Evolutionary conservation across 257 asterid species (phyloP).

Genomic region (Solanum commersonii): DNA sequence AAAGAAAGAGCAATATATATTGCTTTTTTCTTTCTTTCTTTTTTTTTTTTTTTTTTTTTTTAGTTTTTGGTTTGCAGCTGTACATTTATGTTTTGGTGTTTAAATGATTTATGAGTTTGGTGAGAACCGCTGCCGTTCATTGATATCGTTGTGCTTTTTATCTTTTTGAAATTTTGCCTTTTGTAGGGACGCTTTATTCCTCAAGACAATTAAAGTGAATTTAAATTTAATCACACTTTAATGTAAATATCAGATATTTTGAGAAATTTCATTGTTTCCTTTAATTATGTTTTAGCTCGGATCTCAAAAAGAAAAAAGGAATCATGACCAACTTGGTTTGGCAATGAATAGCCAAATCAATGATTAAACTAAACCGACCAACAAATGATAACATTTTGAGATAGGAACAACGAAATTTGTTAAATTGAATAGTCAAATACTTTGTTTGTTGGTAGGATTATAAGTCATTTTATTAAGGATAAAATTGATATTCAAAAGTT

Average conservation of each 20-base stretch:
- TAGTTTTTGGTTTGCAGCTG: slow-evolving; percentile 15
- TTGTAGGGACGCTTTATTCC: too few species aligned
- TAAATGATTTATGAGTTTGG: neutral
- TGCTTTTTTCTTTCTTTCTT: neutral
- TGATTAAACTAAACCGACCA: neutral
- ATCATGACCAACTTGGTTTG: neutral
- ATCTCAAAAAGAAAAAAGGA: neutral
- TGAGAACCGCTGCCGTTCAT: neutral
- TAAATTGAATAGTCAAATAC: neutral
- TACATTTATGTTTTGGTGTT: slow-evolving; percentile 8
- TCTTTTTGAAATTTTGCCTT: neutral
- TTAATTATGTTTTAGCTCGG: neutral
- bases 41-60: neutral
- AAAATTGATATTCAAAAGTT: too few species aligned
- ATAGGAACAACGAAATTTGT: neutral
- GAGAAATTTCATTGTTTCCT: neutral
- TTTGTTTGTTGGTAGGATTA: too few species aligned
- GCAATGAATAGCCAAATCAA: neutral
- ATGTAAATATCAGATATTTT: too few species aligned
- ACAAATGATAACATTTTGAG: too few species aligned
- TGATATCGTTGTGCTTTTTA: neutral
- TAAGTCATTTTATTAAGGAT: too few species aligned
- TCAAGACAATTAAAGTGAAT: rapidly evolving
- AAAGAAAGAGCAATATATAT: neutral
- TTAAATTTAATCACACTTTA: rapidly evolving